Base-by-base conservation (phyloP, 495 filamentous ascomycete genomes). In the Penicillium paradoxum region DNA sequence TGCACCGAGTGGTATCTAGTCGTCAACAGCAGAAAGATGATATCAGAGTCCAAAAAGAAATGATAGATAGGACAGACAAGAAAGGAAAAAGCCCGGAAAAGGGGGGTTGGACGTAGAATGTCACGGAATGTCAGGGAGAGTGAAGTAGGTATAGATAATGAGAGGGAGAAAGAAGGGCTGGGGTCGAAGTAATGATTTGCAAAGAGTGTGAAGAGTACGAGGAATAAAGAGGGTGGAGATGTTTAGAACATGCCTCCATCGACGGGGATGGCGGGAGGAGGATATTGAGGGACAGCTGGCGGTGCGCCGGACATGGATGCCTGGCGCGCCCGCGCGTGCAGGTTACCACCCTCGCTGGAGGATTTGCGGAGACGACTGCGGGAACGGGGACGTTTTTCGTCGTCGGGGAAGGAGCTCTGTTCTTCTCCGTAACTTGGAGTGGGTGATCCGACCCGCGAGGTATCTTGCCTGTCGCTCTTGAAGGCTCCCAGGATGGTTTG, bases 301-400 rank as follows among this genome's bases (percentile, higher is more conserved):
- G 64, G 60, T 22, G 57, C 63, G 32, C 50, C 56, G 46, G 56
- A 51, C 63, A 68, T 68, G 45, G 58, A 63, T 58, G 80, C 66
- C 60, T 79, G 68, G 59, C 73, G 63, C 40, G 61, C 64, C 29
- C 65, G 73, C 4, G 56, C 66, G 46, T 72, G 73, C 56, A 77
- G 39, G 29, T 67, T 73, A 14, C 69, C 73, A 10, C 68, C 71
- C 55, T 78, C 78, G 56, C 73, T 79, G 19, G 70, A 75, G 25
- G 66, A 65, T 50, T 86, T 83, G 58, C 81, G 78, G 5, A 84
- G 67, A 39, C 76, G 71, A 33, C 77, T 72, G 29, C 77, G 74
- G 46, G 57, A 69, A 56, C 56, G 56, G 33, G 57, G 65, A 21
- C 63, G 77, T 64, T 58, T 79, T 60, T 85, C 83, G 7, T 81